Evolutionary conservation across 352 stramenopile species (phyloP).

Genomic region (Blastocystis sp.): DNA sequence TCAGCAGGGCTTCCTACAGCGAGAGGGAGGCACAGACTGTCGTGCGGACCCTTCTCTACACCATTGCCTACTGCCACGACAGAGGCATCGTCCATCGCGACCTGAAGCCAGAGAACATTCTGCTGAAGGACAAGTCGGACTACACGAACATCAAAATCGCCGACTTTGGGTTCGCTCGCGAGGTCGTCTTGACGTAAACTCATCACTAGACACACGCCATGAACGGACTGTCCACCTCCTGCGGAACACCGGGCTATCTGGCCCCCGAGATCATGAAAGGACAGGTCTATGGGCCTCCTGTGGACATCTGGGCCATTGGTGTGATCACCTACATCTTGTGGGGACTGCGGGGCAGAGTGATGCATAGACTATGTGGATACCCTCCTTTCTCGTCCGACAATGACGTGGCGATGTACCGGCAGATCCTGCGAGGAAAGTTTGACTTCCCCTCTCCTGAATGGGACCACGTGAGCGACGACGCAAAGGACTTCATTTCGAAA

Average conservation of each 20-base stretch:
- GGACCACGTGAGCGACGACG: conserved; percentile 79
- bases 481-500: conserved; percentile 79
- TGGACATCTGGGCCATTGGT: conserved; percentile 79
- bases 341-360: background rate
- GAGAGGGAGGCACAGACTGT: conserved; percentile 77
- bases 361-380: conserved; percentile 68
- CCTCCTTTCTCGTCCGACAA: conserved; percentile 85
- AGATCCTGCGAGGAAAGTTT: conserved; percentile 78
- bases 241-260: conserved; percentile 72
- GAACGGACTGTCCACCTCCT: conserved; percentile 75
- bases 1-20: conserved; percentile 68
- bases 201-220: conserved; percentile 49
- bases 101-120: conserved; percentile 77
- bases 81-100: conserved; percentile 73
- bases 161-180: conserved; percentile 81
- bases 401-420: conserved; percentile 81
- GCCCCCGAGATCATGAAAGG: conserved; percentile 78
- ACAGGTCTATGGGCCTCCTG: conserved; percentile 71
- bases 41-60: conserved; percentile 74
- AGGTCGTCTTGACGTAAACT: conserved; percentile 59
- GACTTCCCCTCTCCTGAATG: conserved; percentile 80
- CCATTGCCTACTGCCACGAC: conserved; percentile 80
- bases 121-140: conserved; percentile 74
- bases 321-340: conserved; percentile 83
- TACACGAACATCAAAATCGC: conserved; percentile 80